Evolutionary conservation across 1,139 yeast species (phyloP).

Genomic region (Pichia kudriavzevii): DNA sequence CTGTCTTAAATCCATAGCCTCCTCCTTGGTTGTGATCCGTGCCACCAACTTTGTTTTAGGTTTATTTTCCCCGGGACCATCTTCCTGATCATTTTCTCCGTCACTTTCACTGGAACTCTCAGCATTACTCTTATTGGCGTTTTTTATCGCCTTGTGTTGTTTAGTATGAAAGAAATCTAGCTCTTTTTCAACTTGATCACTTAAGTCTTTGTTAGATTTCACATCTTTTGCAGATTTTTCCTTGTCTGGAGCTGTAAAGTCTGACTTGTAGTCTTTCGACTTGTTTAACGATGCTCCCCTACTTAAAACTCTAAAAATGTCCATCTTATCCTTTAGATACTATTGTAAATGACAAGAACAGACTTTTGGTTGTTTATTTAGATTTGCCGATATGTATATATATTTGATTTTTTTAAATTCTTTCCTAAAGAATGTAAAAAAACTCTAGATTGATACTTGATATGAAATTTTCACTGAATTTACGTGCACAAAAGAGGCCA

Average conservation of each 20-base stretch:
- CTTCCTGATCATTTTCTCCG: constrained; percentile 28
- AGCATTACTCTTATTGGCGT: constrained; percentile 21
- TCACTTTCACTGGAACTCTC: constrained; percentile 27
- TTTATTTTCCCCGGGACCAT: constrained; percentile 24
- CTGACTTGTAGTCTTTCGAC: constrained; percentile 37
- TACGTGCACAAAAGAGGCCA: no score
- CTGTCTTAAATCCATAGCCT: constrained; percentile 24
- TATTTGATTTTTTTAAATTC: no score
- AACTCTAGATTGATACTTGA: no score
- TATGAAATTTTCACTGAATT: no score
- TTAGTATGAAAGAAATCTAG: constrained; percentile 65
- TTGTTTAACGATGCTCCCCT: constrained; percentile 79
- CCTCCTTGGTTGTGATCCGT: constrained; percentile 36
- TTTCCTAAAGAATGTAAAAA: no score
- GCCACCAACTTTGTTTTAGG: constrained; percentile 28
- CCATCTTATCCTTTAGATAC: constrained; percentile 51
- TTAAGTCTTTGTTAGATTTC: constrained; percentile 34
- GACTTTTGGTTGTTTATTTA: no score
- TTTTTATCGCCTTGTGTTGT: constrained; percentile 24
- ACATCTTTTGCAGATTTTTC: constrained; percentile 22
- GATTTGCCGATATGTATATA: no score
- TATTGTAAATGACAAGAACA: no score
- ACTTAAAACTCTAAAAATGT: constrained; percentile 74
- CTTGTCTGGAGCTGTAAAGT: constrained; percentile 37
- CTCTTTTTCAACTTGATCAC: constrained; percentile 46